phyloP scores from a whole-genome alignment of 768 basidiomycete genomes.

The Xerocomus brunneocitrinus region DNA sequence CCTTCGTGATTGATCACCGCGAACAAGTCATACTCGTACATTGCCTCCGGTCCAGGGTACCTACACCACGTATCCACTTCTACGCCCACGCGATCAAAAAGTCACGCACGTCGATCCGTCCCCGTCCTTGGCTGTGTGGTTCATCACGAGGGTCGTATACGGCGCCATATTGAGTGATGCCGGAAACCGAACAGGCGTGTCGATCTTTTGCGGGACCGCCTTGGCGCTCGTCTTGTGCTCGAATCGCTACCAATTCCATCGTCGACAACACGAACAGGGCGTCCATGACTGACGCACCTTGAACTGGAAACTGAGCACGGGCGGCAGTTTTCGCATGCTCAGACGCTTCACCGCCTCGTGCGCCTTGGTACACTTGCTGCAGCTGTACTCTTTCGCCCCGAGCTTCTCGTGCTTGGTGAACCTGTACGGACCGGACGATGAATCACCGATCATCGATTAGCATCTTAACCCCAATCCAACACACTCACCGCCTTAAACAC shows the following conservation, averaged over 20 bases:
- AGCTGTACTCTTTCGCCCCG: conserved; percentile 77
- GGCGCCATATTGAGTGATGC: conserved; percentile 84
- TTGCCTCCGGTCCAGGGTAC: conserved; percentile 52
- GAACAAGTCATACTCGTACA: conserved; percentile 90
- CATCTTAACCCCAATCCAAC: not conserved
- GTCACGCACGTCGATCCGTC: conserved; percentile 24
- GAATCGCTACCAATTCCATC: conserved; percentile 59
- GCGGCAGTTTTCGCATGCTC: conserved; percentile 79
- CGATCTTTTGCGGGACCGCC: conserved; percentile 77
- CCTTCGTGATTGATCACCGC: conserved; percentile 95
- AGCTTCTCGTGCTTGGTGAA: conserved; percentile 86
- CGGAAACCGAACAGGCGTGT: conserved; percentile 77
- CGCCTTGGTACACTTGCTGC: conserved; percentile 72
- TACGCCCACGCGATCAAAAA: not conserved
- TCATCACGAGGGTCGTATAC: conserved; percentile 66
- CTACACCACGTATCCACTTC: conserved; percentile 19
- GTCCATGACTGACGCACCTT: conserved; percentile 46
- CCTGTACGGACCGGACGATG: conserved; percentile 34
- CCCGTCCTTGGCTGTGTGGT: conserved; percentile 43
- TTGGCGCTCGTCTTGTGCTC: conserved; percentile 80
- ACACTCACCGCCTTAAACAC: conserved; percentile 65
- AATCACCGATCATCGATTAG: not conserved
- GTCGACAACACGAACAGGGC: no score
- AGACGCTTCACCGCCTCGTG: conserved; percentile 82
- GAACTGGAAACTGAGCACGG: conserved; percentile 90